phyloP scores from a whole-genome alignment of 1,139 yeast species.

The Tardiomyces blankii region DNA sequence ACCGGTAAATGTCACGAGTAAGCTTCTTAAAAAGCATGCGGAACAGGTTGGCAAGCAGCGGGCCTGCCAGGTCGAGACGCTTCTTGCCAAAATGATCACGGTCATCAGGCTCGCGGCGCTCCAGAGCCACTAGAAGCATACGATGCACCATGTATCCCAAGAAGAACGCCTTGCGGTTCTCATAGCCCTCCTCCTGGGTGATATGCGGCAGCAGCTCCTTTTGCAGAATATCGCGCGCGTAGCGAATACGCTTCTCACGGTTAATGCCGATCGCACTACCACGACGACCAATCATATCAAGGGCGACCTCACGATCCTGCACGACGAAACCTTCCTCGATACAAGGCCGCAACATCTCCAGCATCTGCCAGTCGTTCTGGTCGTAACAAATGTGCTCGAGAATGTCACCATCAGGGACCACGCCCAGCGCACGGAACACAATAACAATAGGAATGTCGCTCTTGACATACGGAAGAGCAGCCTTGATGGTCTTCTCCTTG shows the following conservation, averaged over 20 bases:
- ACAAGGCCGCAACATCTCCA: slow-evolving; percentile 98
- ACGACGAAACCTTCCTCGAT: slow-evolving; percentile 98
- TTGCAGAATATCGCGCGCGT: slow-evolving; percentile 91
- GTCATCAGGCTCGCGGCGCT: slow-evolving; percentile 96
- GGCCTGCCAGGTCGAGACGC: slow-evolving; percentile 97
- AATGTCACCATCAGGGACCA: slow-evolving; percentile 98
- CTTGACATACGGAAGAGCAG: slow-evolving; percentile 90
- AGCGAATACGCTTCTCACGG: slow-evolving; percentile 96
- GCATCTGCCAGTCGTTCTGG: slow-evolving; percentile 98
- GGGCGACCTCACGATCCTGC: slow-evolving; percentile 95
- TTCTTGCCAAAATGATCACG: slow-evolving; percentile 99
- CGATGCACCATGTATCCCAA: slow-evolving; percentile 97
- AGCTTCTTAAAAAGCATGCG: slow-evolving; percentile 87
- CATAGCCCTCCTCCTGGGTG: slow-evolving; percentile 95
- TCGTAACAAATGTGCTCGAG: slow-evolving; percentile 97
- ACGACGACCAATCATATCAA: slow-evolving; percentile 97
- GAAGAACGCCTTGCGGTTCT: slow-evolving; percentile 92
- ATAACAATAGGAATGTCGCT: slow-evolving; percentile 95
- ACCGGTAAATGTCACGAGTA: slow-evolving; percentile 89
- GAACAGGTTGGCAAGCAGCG: slow-evolving; percentile 88
- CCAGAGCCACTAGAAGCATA: slow-evolving; percentile 86
- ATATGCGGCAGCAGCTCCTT: slow-evolving; percentile 95
- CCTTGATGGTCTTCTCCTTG: slow-evolving; percentile 77
- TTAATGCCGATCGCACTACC: slow-evolving; percentile 89
- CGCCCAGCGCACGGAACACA: slow-evolving; percentile 95